A percentile compares a stretch with the other conserved stretches of the same genome.
Conservation (phyloP, 2,329 filamentous ascomycete species). For the Botrytis galanthina region DNA sequence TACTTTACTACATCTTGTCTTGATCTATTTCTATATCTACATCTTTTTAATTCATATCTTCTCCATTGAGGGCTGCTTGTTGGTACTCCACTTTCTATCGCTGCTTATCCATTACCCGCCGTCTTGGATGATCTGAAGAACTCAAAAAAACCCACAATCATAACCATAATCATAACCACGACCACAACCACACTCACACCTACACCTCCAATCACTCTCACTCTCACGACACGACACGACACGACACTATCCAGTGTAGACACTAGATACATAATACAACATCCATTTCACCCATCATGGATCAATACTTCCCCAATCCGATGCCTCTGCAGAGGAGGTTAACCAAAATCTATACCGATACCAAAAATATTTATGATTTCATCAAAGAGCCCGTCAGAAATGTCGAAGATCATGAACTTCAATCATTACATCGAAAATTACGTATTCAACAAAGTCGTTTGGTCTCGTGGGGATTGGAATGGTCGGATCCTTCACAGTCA, state of each 20-base stretch:
- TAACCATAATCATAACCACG: too few species aligned
- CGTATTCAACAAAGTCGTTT: conserved; percentile 72
- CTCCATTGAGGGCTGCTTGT: not conserved
- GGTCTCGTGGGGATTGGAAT: conserved; percentile 77
- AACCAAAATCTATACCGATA: conserved; percentile 75
- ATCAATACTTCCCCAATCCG: conserved; percentile 34
- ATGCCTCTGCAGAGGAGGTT: conserved; percentile 58
- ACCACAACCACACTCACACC: not conserved
- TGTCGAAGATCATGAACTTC: conserved; percentile 66
- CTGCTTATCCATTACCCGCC: not conserved
- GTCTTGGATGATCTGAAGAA: not conserved
- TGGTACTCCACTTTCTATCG: not conserved
- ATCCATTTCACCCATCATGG: conserved; percentile 26
- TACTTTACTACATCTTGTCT: not conserved
- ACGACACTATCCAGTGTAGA: not conserved
- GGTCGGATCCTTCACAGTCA: conserved; percentile 68
- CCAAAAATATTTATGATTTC: conserved; percentile 74
- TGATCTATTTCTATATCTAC: too few species aligned
- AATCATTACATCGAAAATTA: conserved; percentile 70
- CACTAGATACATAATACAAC: not conserved
- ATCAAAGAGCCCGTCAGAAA: conserved; percentile 64
- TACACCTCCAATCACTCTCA: not conserved
- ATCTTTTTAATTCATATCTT: not conserved
- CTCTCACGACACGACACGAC: too few species aligned
- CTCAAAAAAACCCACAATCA: not conserved